phyloP scores from a whole-genome alignment of 371 early-diverging fungal genomes.

The Mucor lusitanicus region DNA sequence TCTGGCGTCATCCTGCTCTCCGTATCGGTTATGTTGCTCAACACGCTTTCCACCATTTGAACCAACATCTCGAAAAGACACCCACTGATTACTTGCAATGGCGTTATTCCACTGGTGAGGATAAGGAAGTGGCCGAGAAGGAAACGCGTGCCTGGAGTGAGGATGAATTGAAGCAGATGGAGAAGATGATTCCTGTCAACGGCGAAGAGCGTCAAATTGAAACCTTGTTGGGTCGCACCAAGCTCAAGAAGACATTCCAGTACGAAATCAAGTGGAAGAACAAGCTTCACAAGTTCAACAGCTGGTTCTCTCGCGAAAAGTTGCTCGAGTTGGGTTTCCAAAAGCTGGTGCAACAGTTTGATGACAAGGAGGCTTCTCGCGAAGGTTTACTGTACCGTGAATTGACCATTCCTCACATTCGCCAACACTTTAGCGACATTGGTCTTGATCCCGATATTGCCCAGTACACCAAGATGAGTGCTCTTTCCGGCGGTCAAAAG shows the following conservation, averaged over 20 bases:
- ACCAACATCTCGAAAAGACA: conserved; percentile 79
- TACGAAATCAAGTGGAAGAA: conserved; percentile 84
- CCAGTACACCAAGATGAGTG: conserved; percentile 69
- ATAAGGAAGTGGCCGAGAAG: conserved; percentile 79
- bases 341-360: conserved; percentile 77
- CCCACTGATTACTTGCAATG: conserved; percentile 83
- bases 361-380: conserved; percentile 79
- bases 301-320: conserved; percentile 73
- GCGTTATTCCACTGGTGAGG: conserved; percentile 82
- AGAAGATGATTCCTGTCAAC: conserved; percentile 53
- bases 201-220: conserved; percentile 66
- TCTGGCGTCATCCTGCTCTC: conserved; percentile 74
- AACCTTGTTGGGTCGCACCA: conserved; percentile 70
- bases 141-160: conserved; percentile 69
- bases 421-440: conserved; percentile 69
- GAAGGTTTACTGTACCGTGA: conserved; percentile 75
- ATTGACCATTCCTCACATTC: conserved; percentile 64
- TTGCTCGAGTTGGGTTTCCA: conserved; percentile 73
- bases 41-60: conserved; percentile 88
- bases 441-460: conserved; percentile 82
- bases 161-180: conserved; percentile 71
- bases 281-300: conserved; percentile 68
- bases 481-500: conserved; percentile 87
- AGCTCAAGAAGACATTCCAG: conserved; percentile 81
- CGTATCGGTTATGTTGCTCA: conserved; percentile 89